Base-by-base conservation (phyloP, 2,329 filamentous ascomycete species). In the Bipolaris cookei region DNA sequence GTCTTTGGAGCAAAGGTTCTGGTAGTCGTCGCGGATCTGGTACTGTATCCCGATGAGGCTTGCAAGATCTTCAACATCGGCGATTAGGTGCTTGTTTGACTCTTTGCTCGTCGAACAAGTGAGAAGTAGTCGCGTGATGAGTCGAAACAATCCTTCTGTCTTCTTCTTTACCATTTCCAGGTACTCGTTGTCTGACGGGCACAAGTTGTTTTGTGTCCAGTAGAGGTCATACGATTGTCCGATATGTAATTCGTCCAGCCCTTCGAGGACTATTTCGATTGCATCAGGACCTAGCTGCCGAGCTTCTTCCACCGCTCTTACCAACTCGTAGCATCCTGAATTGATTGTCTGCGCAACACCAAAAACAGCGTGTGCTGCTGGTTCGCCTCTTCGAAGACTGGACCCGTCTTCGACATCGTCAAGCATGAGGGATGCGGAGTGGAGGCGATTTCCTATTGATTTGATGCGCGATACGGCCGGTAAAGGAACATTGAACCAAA, bases 11-110 rank as follows among this genome's bases (percentile, higher is more conserved):
- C 70, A 68, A 21, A 97, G 85, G 75, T 97, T 97, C 75, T 91
- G 86, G 79, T 96, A 96, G 82, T 97, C 93, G 79, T 92, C 90
- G 65, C 89, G 86, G 77, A 95, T 93, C 77, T 95, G 91, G 80
- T 91, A 95, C 5, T 51, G 43, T 34, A 46, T 51, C 23, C 45
- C 50, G 18, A 55, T n/a, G 3, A 35, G 32, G 10, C 14, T 38
- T 7, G 32, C 23, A 7, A 55, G 52, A 6, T 38, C 3, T 16
- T 43, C 20, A 0, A 37, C 37, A 6, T 44, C 21, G 3, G 21
- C 6, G 2, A 11, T 21, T 16, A 30, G 6, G 13, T 16, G 3
- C 11, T 18, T n/a, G 3, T 34, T 38, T 3, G 21, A 11, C 13
- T n/a, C 3, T 25, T 20, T n/a, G 6, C 10, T 14, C 1, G 20